Evolutionary conservation across 371 early-diverging fungal species (phyloP).

Genomic region (Zychaea mexicana): DNA sequence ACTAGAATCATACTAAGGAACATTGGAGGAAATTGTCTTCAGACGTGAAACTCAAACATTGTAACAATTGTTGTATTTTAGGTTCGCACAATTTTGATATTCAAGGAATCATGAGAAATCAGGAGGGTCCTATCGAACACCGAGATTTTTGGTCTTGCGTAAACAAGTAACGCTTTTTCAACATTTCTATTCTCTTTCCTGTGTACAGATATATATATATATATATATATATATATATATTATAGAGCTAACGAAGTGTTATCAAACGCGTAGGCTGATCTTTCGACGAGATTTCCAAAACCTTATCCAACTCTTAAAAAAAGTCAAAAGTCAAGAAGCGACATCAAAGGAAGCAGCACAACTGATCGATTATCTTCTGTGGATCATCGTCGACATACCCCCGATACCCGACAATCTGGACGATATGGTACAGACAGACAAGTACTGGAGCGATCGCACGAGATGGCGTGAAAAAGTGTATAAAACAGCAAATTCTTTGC

Average conservation of each 20-base stretch:
- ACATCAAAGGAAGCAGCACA: not conserved
- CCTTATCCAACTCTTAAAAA: not conserved
- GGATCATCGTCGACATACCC: not conserved
- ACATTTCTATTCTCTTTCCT: no score
- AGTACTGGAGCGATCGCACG: not conserved
- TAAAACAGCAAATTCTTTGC: not conserved
- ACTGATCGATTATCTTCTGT: not conserved
- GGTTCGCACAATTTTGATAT: not conserved
- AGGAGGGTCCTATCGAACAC: not conserved
- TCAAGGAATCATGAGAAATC: not conserved
- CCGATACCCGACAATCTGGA: not conserved
- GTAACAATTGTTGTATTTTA: not conserved
- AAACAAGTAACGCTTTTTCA: not conserved
- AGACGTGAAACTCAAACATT: no score
- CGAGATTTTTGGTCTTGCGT: not conserved
- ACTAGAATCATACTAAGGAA: no score
- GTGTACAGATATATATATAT: no score
- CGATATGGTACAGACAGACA: not conserved
- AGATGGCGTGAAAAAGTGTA: slow-evolving; percentile 1
- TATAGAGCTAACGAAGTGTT: no score
- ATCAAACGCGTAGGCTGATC: not conserved
- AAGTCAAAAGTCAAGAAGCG: not conserved
- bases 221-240: no score
- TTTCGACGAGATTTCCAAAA: not conserved
- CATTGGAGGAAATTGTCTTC: no score